Evolutionary conservation across 2,329 filamentous ascomycete species (phyloP).

Genomic region (Samsoniella hepiali): DNA sequence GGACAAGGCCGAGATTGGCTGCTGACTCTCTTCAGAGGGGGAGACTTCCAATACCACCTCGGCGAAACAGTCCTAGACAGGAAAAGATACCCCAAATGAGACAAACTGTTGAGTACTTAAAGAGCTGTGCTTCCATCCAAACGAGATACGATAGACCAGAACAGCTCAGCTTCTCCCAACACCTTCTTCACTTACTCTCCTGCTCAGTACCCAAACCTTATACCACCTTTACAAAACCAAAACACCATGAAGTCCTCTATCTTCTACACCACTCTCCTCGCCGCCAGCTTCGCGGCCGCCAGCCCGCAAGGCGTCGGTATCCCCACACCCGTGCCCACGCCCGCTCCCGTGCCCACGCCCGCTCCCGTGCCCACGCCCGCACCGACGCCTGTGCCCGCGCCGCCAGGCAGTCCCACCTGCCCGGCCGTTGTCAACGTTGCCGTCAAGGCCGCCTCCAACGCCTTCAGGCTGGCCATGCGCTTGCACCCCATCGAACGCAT

Average conservation of each 20-base stretch:
- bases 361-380: background rate
- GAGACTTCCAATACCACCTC: background rate
- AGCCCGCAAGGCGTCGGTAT: background rate
- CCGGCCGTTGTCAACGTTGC: background rate
- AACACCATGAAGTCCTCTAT: background rate
- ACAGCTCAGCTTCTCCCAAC: background rate
- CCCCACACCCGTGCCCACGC: background rate
- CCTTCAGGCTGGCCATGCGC: too few species aligned
- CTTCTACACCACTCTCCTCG: background rate
- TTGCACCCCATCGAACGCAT: background rate
- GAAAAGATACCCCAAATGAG: too few species aligned
- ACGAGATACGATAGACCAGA: background rate
- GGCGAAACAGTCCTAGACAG: background rate
- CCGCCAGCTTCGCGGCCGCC: background rate
- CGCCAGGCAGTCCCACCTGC: background rate
- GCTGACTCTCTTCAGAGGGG: too few species aligned
- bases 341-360: background rate
- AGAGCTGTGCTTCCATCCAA: background rate
- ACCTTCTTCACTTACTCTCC: background rate
- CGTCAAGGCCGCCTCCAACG: background rate
- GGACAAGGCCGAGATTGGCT: too few species aligned
- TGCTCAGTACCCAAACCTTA: background rate
- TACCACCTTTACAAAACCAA: too few species aligned
- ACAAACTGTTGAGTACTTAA: background rate
- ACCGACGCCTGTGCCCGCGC: background rate